Evolutionary conservation across 108 stramenopile species (phyloP), one percentile per base, ranked within the genome.

Genomic region (Discostella pseudostelligera): DNA sequence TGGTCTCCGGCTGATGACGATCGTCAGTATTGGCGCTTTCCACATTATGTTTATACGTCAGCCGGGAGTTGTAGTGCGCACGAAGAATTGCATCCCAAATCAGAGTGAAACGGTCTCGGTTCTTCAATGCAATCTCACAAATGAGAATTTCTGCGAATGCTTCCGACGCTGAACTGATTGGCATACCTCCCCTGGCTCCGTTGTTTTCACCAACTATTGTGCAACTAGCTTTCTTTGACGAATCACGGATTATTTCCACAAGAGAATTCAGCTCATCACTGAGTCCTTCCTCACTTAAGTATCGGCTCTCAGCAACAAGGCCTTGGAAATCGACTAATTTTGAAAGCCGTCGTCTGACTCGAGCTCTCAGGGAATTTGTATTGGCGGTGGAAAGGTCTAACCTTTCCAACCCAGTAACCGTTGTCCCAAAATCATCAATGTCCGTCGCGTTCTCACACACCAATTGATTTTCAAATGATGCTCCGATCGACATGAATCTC

Each of bases 91-190:
- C 76, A 21, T 79, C 59, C 93, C 93, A 94, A 39, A 88, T 73
- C n/a, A 68, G 46, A 9, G 69, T 57, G 29, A 92, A 65, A 11
- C 93, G 79, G 62, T 92, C 88, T 24, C 80, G 80, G 68, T 94
- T 94, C 67, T 83, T 85, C 36, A 91, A 55, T 8, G 87, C 79
- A 32, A 92, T 84, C 67, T 94, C 93, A 56, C 85, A 87, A 20
- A 94, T 69, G 19, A 91, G 67, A 11, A 94, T 84, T 77, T 94
- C 93, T 22, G 87, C 87, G 43, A 93, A 84, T 3, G 92, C 86
- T 70, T 87, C 87, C 22, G 92, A 93, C 21, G 87, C 92, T 48
- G 92, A 88, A 63, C 89, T 90, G 8, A 93, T 40, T 24, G 83
- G 82, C 36, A 68, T 42, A 0, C 56, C 65, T 36, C 62, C 42